Evolutionary conservation across 2,329 filamentous ascomycete genomes (phyloP), one percentile per base, ranked within the genome.

Genomic region (Arthrobotrys megalospora): DNA sequence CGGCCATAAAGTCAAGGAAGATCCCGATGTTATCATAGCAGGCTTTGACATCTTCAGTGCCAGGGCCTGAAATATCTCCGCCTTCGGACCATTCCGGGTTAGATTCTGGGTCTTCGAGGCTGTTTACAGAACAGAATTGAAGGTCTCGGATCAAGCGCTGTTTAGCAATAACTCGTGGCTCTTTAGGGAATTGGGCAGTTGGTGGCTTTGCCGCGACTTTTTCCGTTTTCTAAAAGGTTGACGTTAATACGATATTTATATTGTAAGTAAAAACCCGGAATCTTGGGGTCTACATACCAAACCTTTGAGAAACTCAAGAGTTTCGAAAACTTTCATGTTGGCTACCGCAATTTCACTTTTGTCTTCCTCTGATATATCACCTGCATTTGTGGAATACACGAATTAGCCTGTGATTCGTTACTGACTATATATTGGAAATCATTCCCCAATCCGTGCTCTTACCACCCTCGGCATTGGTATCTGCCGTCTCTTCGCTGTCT

Each of bases 11-110:
- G 28, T 53, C 50, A 19, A 53, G 50, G 50, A 53, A 53, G 5
- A 53, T 53, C 1, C 50, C 50, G 24, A 53, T 53, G n/a, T 53
- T 53, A 19, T 36, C 28, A n/a, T 53, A 53, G 28, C 50, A 53
- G 8, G 28, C 7, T 11, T 53, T 53, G 2, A 34, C 6, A 12
- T 16, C 7, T 53, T 36, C 16, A 21, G 12, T 10, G 28, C n/a
- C n/a, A 28, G 10, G 47, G 11, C 28, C 21, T 5, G 50, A 53
- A 34, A 36, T 1, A 16, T 34, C 24, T 16, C 10, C 24, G 14
- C 50, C 50, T 53, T 53, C 50, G 28, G 50, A 53, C 28, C 50
- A 36, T n/a, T 12, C 21, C 34, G 24, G 50, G 28, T 8, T 53
- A 7, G 12, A 50, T 12, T 50, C 47, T 5, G 47, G 21, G 2